Evolutionary conservation across 148 eudicot genomes (phyloP).

Genomic region (Spergularia bocconei): DNA sequence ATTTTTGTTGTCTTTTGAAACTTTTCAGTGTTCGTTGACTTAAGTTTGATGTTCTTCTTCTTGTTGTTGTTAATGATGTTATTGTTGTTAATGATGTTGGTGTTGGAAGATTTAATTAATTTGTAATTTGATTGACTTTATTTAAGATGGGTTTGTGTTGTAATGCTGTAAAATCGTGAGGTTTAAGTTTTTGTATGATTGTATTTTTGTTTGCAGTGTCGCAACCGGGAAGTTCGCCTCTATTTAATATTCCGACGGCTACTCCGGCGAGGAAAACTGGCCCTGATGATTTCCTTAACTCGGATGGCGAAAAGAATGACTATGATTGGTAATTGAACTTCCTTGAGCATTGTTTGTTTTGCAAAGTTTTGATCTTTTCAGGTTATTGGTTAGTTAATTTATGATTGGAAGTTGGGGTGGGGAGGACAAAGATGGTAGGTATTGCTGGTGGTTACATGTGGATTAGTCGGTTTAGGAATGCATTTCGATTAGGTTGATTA

Average conservation of each 20-base stretch:
- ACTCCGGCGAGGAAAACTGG: conserved; percentile 58
- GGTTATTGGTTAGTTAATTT: background rate
- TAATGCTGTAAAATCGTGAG: conserved; percentile 1
- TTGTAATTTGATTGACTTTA: background rate
- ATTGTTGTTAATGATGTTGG: conserved; percentile 4
- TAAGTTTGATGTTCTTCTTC: conserved; percentile 6
- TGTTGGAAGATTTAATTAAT: background rate
- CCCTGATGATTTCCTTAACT: conserved; percentile 78
- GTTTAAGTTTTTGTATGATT: background rate
- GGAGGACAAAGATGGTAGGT: background rate
- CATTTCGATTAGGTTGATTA: background rate
- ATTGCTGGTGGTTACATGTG: background rate
- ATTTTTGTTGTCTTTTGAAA: background rate
- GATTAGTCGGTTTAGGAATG: background rate
- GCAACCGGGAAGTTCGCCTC: conserved; percentile 63
- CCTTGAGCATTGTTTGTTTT: background rate
- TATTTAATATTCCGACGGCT: conserved; percentile 52
- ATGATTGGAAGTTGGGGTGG: background rate
- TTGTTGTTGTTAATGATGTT: background rate
- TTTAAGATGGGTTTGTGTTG: background rate
- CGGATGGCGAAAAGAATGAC: conserved; percentile 87
- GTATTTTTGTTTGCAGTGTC: conserved; percentile 42
- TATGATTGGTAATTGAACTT: conserved; percentile 71
- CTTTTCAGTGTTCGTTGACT: background rate
- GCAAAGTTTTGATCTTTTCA: conserved; percentile 2